phyloP scores from a whole-genome alignment of 495 filamentous ascomycete species.

The Lepraria neglecta region DNA sequence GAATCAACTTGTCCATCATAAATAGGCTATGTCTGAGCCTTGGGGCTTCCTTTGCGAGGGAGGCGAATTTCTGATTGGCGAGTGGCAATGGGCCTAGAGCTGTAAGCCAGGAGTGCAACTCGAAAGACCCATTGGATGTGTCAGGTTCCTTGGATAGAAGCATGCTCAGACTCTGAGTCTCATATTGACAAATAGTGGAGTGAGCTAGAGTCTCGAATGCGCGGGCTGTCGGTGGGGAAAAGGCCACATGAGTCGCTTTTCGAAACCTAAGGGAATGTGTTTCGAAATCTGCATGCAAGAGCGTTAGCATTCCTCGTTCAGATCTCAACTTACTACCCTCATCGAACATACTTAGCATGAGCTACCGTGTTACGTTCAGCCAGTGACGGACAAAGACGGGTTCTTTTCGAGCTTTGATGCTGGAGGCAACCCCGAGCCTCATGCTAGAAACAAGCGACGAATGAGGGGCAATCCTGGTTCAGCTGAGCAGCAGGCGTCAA shows the following conservation, averaged over 20 bases:
- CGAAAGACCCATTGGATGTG: neutral
- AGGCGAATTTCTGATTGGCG: conserved; percentile 1
- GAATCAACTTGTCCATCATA: neutral
- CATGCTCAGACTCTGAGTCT: neutral
- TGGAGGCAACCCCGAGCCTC: conserved; percentile 8
- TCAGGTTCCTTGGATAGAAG: neutral
- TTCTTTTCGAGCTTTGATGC: conserved; percentile 3
- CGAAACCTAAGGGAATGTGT: conserved; percentile 1
- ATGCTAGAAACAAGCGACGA: conserved; percentile 1
- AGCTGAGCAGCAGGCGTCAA: conserved; percentile 2
- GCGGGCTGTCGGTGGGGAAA: neutral
- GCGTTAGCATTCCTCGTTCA: neutral
- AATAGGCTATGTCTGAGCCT: neutral
- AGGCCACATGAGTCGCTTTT: neutral
- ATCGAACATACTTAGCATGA: neutral
- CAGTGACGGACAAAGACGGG: neutral
- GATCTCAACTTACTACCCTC: neutral
- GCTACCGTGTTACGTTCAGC: neutral
- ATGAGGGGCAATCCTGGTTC: neutral
- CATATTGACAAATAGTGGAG: neutral
- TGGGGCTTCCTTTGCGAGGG: neutral
- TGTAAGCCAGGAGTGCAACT: neutral
- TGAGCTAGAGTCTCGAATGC: neutral
- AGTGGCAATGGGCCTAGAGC: conserved; percentile 1
- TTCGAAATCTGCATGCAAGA: conserved; percentile 15